Percentiles rank a stretch among this genome's conserved stretches.
Conservation (phyloP, 371 early-diverging fungal genomes). For the Basidiobolus meristosporus region DNA sequence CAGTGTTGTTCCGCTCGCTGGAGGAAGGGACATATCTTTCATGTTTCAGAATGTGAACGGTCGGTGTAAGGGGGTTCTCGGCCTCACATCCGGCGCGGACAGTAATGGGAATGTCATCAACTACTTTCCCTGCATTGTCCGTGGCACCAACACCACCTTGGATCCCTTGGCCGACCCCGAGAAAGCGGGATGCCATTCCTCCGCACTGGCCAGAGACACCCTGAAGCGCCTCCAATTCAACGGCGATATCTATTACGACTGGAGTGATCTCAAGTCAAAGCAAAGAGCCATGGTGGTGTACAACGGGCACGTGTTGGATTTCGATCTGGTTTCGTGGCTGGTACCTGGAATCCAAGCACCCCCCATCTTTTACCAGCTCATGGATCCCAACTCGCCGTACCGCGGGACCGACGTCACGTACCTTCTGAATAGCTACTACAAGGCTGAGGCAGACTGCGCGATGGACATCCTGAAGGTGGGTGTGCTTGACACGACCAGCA, state of each 20-base stretch:
- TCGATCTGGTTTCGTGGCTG: constrained; percentile 22
- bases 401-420: constrained; percentile 4
- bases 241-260: constrained; percentile 48
- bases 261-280: constrained; percentile 31
- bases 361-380: neutral
- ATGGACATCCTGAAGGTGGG: constrained; percentile 54
- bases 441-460: constrained; percentile 34
- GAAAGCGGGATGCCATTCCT: constrained; percentile 51
- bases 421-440: neutral
- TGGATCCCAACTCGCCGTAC: neutral
- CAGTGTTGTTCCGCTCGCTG: too few relatives aligned
- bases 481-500: constrained; percentile 44
- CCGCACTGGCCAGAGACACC: constrained; percentile 13
- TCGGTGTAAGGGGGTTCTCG: constrained; percentile 27
- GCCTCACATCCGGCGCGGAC: too few relatives aligned
- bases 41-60: too few relatives aligned
- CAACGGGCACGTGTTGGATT: constrained; percentile 53
- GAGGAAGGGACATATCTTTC: constrained; percentile 57
- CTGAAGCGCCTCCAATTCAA: constrained; percentile 11
- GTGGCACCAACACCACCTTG: constrained; percentile 18
- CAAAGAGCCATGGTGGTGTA: constrained; percentile 39
- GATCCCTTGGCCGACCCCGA: too few relatives aligned
- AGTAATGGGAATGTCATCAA: constrained; percentile 23
- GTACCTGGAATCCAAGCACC: constrained; percentile 14
- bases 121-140: constrained; percentile 53